Percentiles rank a stretch among this genome's conserved stretches.
Conservation (phyloP, 1,284 basidiomycete species). For the Ustilago loliicola region DNA sequence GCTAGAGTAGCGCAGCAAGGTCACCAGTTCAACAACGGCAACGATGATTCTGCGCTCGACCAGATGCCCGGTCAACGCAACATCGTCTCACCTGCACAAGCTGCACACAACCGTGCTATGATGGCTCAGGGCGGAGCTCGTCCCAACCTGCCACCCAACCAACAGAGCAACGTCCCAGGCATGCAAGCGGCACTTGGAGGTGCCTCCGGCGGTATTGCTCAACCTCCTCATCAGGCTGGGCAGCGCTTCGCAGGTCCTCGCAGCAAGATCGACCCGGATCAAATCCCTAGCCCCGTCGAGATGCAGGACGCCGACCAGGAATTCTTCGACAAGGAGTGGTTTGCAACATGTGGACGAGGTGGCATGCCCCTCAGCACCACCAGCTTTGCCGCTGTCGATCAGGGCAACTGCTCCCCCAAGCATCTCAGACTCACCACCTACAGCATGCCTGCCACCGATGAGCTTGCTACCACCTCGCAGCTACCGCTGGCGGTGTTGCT, state of each 20-base stretch:
- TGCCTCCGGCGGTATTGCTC: conserved; percentile 48
- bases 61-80: conserved; percentile 68
- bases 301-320: conserved; percentile 85
- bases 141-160: conserved; percentile 37
- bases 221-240: conserved; percentile 72
- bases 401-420: conserved; percentile 82
- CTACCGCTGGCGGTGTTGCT: conserved; percentile 85
- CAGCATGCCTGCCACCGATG: conserved; percentile 82
- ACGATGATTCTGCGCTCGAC: conserved; percentile 62
- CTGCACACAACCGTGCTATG: conserved; percentile 62
- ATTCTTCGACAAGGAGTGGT: conserved; percentile 83
- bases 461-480: conserved; percentile 84
- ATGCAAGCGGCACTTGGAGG: conserved; percentile 44
- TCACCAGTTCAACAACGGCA: conserved; percentile 38
- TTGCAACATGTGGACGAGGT: conserved; percentile 80
- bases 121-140: conserved; percentile 40
- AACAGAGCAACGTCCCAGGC: conserved; percentile 43
- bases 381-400: conserved; percentile 89
- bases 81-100: conserved; percentile 60
- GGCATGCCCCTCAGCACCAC: conserved; percentile 83
- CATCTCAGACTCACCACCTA: conserved; percentile 79
- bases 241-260: conserved; percentile 75
- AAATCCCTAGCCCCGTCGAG: conserved; percentile 91
- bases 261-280: conserved; percentile 86
- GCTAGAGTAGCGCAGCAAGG: conserved; percentile 57